A percentile compares a stretch with the other conserved stretches of the same genome.
Conservation (phyloP, 2,329 filamentous ascomycete species). For the Aspergillus spinulosporus region DNA sequence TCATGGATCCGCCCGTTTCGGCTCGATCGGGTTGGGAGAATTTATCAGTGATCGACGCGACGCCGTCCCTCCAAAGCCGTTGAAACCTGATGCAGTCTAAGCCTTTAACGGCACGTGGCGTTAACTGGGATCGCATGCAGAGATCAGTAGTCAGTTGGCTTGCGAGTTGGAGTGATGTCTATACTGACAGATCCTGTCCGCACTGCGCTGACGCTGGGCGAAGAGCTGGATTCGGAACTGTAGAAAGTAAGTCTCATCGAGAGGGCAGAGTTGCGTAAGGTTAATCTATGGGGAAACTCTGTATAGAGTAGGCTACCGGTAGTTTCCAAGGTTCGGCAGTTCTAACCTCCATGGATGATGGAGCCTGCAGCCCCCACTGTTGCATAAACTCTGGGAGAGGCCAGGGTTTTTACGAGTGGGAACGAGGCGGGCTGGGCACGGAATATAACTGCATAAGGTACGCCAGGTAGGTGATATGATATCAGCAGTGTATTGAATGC, state of each 20-base stretch:
- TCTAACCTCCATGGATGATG: neutral
- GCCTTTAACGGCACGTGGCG: conserved; percentile 38
- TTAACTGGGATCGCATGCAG: conserved; percentile 42
- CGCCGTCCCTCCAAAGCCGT: conserved; percentile 40
- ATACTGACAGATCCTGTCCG: neutral
- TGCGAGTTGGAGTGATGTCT: neutral
- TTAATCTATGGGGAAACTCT: conserved; percentile 19
- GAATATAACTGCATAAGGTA: neutral
- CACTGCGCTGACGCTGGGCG: neutral
- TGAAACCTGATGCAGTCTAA: conserved; percentile 27
- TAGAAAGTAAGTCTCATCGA: neutral
- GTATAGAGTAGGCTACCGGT: neutral
- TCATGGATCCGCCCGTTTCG: conserved; percentile 23
- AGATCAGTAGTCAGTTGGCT: conserved; percentile 1
- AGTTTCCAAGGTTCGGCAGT: neutral
- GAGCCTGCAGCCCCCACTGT: conserved; percentile 2
- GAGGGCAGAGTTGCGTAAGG: neutral
- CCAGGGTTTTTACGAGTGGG: neutral
- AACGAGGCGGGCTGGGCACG: neutral
- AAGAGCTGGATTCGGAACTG: neutral
- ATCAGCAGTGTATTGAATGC: neutral
- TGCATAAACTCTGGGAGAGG: neutral
- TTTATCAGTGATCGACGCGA: conserved; percentile 15
- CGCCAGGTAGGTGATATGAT: neutral
- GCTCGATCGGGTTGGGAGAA: conserved; percentile 24